phyloP scores from a whole-genome alignment of 208 protist genomes.

The Leishmania guyanensis region DNA sequence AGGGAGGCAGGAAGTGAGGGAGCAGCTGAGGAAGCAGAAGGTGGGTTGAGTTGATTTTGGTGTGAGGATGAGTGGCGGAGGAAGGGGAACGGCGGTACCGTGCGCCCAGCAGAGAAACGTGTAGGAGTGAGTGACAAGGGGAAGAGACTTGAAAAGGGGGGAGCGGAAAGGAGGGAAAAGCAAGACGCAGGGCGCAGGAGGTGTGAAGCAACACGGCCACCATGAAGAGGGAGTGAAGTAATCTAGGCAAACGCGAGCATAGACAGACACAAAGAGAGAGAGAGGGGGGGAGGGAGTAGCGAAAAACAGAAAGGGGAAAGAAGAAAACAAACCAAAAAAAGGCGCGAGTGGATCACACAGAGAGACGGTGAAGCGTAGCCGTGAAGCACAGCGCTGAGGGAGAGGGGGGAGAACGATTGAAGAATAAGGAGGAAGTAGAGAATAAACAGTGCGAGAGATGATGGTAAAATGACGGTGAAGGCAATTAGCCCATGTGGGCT shows the following conservation, averaged over 20 bases:
- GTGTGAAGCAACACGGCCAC: too few relatives aligned
- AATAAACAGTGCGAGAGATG: background rate
- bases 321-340: background rate
- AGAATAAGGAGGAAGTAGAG: background rate
- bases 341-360: background rate
- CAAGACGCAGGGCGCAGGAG: too few relatives aligned
- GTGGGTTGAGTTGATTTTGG: background rate
- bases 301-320: background rate
- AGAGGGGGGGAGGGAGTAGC: background rate
- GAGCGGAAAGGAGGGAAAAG: slow-evolving; percentile 27
- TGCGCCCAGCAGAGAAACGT: too few relatives aligned
- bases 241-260: background rate
- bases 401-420: background rate
- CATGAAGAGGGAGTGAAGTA: too few relatives aligned
- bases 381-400: background rate
- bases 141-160: background rate
- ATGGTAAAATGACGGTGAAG: background rate
- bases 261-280: background rate
- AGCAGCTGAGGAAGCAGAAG: background rate
- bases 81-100: too few relatives aligned
- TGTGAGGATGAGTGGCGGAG: background rate
- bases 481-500: background rate
- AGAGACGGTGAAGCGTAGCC: background rate
- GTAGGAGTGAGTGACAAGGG: background rate
- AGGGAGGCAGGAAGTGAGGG: background rate